Evolutionary conservation across 768 basidiomycete genomes (phyloP).

Genomic region (Royoungia palumana): DNA sequence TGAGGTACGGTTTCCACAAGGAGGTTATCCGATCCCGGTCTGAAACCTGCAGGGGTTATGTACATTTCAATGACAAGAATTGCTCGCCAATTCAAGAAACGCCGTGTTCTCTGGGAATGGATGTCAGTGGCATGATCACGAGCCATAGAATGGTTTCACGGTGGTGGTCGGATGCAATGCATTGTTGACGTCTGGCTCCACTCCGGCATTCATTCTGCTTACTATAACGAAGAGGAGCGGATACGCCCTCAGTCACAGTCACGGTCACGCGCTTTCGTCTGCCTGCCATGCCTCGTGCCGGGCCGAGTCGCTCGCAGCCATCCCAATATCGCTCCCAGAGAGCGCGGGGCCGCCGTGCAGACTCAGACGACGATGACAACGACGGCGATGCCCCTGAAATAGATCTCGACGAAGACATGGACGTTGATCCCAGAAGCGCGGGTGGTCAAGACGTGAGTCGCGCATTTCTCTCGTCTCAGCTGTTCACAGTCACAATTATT

Average conservation of each 20-base stretch:
- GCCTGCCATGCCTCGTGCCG: slow-evolving; percentile 34
- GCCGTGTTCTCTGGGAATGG: too few relatives aligned
- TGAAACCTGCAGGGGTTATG: too few relatives aligned
- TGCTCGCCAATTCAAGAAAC: too few relatives aligned
- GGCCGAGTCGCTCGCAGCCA: slow-evolving; percentile 28
- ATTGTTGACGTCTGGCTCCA: too few relatives aligned
- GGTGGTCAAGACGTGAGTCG: slow-evolving; percentile 20
- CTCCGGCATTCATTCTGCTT: too few relatives aligned
- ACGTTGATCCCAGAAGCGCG: slow-evolving; percentile 30
- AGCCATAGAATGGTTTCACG: too few relatives aligned
- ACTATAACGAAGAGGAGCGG: too few relatives aligned
- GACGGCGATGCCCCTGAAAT: slow-evolving; percentile 27
- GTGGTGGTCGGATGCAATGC: too few relatives aligned
- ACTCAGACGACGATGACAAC: slow-evolving; percentile 35
- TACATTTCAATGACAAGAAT: too few relatives aligned
- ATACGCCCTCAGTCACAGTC: slow-evolving; percentile 17
- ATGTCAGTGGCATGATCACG: too few relatives aligned
- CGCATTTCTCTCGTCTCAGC: not conserved
- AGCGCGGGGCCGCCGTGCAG: slow-evolving; percentile 19
- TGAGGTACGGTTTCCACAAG: too few relatives aligned
- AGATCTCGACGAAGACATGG: slow-evolving; percentile 24
- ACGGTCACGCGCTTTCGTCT: slow-evolving; percentile 4
- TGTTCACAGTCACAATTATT: not conserved
- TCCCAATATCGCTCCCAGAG: slow-evolving; percentile 42
- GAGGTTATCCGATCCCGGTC: too few relatives aligned